These are phyloP conservation scores for Angomonas deanei DNA, from an alignment of 208 protist species.

Conservation along the genomic window DNA sequence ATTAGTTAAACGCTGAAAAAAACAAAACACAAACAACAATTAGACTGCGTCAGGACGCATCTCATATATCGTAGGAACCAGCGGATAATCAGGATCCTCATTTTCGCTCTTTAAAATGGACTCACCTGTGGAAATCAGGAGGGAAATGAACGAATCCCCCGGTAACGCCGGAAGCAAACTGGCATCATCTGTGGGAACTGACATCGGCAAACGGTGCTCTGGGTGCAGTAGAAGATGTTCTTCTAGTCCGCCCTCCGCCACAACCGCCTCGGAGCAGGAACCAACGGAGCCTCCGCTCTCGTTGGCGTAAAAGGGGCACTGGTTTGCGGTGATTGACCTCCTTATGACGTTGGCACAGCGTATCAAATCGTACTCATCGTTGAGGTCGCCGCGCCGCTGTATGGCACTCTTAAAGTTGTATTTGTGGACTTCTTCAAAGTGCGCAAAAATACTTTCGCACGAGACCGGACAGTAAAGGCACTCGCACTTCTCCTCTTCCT, in stretches of 20 bases:
- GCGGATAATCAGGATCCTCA: slow-evolving; percentile 68
- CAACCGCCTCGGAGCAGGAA: slow-evolving; percentile 1
- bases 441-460: slow-evolving; percentile 34
- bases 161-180: slow-evolving; percentile 53
- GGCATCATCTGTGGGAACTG: slow-evolving; percentile 28
- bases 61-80: slow-evolving; percentile 57
- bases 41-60: too few species aligned
- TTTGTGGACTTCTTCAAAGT: slow-evolving; percentile 42
- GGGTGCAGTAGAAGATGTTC: slow-evolving; percentile 27
- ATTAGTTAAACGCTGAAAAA: too few species aligned
- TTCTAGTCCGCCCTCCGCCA: slow-evolving; percentile 22
- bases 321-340: slow-evolving; percentile 1
- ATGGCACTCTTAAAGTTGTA: slow-evolving; percentile 50
- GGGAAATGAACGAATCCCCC: slow-evolving; percentile 70
- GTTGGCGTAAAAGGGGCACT: slow-evolving; percentile 26
- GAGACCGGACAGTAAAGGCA: slow-evolving; percentile 59
- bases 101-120: slow-evolving; percentile 33
- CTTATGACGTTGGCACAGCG: slow-evolving; percentile 71
- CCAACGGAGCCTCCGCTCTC: too few species aligned
- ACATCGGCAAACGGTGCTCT: slow-evolving; percentile 42
- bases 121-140: slow-evolving; percentile 44
- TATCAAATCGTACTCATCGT: slow-evolving; percentile 75
- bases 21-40: too few species aligned
- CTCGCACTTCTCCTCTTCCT: slow-evolving; percentile 43
- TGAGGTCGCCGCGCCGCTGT: slow-evolving; percentile 29